Percentiles rank a stretch among this genome's conserved stretches.
phyloP scores from a whole-genome alignment of 2,329 filamentous ascomycete species.

The Fusarium pilosicola region DNA sequence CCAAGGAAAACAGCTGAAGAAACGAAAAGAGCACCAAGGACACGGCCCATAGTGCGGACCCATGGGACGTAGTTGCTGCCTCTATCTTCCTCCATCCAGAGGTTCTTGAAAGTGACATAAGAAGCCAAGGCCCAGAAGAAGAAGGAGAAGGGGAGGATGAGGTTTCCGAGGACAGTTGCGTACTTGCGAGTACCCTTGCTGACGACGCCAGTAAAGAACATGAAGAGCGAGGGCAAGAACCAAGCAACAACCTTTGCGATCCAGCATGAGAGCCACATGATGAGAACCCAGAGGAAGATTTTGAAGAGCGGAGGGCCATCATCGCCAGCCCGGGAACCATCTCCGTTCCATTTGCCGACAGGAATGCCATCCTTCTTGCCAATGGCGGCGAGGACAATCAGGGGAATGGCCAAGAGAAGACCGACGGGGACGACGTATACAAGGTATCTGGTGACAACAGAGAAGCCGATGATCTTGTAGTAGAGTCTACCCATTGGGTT shows the following conservation, averaged over 20 bases:
- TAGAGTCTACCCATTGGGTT: constrained; percentile 75
- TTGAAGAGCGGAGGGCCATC: constrained; percentile 64
- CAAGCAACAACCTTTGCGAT: constrained; percentile 72
- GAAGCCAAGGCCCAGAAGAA: constrained; percentile 75
- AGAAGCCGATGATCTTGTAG: constrained; percentile 71
- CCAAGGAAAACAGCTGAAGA: constrained; percentile 76
- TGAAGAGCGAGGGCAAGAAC: constrained; percentile 69
- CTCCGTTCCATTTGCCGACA: constrained; percentile 21
- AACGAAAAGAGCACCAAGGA: constrained; percentile 74
- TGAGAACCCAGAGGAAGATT: constrained; percentile 75
- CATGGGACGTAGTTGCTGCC: constrained; percentile 56
- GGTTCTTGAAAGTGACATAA: constrained; percentile 69
- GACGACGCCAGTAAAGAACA: constrained; percentile 75
- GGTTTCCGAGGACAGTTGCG: constrained; percentile 69
- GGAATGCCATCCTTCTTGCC: constrained; percentile 41
- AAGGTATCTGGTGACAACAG: constrained; percentile 71
- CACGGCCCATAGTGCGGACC: constrained; percentile 68
- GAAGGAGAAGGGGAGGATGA: constrained; percentile 73
- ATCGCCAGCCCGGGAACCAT: constrained; percentile 2
- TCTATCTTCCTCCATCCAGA: constrained; percentile 52
- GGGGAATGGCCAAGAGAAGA: constrained; percentile 68
- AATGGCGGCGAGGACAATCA: constrained; percentile 64
- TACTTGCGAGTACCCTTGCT: constrained; percentile 78
- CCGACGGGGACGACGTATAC: constrained; percentile 74
- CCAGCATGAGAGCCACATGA: constrained; percentile 75